A percentile compares a stretch with the other conserved stretches of the same genome.
These are phyloP conservation scores for Harrya chromipes DNA, from an alignment of 768 basidiomycete species.

Conservation along the genomic window DNA sequence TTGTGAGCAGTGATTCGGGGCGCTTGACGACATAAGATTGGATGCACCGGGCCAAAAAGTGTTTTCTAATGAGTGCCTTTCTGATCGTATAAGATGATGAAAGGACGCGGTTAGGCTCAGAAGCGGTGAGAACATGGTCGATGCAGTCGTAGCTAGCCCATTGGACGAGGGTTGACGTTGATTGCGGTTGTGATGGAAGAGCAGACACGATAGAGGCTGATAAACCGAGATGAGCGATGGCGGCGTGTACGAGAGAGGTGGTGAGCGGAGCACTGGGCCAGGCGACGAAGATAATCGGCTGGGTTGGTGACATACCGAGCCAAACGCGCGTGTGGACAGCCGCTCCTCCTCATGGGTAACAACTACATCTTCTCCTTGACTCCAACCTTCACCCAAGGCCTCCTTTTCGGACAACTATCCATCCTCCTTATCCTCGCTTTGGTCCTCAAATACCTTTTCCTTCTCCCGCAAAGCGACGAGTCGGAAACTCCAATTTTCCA, in stretches of 20 bases:
- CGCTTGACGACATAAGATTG: slow-evolving; percentile 72
- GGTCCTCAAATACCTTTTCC: slow-evolving; percentile 93
- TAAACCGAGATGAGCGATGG: slow-evolving; percentile 37
- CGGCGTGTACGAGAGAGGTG: slow-evolving; percentile 42
- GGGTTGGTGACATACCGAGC: background rate
- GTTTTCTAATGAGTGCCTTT: slow-evolving; percentile 93
- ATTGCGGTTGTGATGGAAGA: slow-evolving; percentile 20
- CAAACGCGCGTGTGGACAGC: background rate
- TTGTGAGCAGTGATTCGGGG: slow-evolving; percentile 51
- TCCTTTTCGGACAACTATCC: slow-evolving; percentile 89
- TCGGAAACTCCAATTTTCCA: slow-evolving; percentile 59
- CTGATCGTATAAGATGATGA: slow-evolving; percentile 86
- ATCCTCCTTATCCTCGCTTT: slow-evolving; percentile 73
- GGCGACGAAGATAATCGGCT: slow-evolving; percentile 39
- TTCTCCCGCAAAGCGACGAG: slow-evolving; percentile 67
- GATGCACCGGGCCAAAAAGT: slow-evolving; percentile 78
- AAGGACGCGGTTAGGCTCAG: slow-evolving; percentile 48
- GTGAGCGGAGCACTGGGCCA: slow-evolving; percentile 59
- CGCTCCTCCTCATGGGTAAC: slow-evolving; percentile 22
- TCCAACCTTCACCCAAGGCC: slow-evolving; percentile 93
- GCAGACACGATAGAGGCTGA: slow-evolving; percentile 28
- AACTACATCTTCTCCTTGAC: slow-evolving; percentile 71
- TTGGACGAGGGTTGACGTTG: slow-evolving; percentile 45
- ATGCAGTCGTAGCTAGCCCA: slow-evolving; percentile 91
- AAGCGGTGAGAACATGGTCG: slow-evolving; percentile 68